Conservation (phyloP, 2,329 filamentous ascomycete species). For the Elsinoe perseae region DNA sequence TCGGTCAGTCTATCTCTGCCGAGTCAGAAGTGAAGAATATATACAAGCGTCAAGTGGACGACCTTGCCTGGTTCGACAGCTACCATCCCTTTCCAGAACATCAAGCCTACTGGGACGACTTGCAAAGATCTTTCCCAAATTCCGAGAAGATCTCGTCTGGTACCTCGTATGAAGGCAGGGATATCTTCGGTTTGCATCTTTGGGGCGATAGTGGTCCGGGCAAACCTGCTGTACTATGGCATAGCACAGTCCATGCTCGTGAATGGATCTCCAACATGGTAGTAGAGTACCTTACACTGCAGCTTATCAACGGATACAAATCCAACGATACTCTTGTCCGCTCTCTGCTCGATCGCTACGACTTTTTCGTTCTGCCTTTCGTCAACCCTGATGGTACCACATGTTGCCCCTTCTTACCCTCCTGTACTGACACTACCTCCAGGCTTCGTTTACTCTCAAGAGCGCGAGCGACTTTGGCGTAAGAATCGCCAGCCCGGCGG, state of each 20-base stretch:
- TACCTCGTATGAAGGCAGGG: slow-evolving; percentile 40
- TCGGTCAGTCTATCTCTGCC: slow-evolving; percentile 37
- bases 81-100: slow-evolving; percentile 51
- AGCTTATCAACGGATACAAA: slow-evolving; percentile 43
- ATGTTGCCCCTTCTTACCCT: slow-evolving; percentile 35
- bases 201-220: slow-evolving; percentile 42
- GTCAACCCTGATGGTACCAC: slow-evolving; percentile 43
- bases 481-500: slow-evolving; percentile 46
- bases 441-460: slow-evolving; percentile 54
- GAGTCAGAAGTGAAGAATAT: slow-evolving; percentile 26
- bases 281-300: slow-evolving; percentile 47
- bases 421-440: background rate
- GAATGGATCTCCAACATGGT: slow-evolving; percentile 50
- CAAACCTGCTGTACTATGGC: slow-evolving; percentile 49
- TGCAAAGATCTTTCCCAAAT: slow-evolving; percentile 42
- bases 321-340: slow-evolving; percentile 32
- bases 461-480: slow-evolving; percentile 52
- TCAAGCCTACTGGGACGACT: slow-evolving; percentile 40
- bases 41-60: slow-evolving; percentile 19
- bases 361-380: slow-evolving; percentile 58
- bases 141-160: slow-evolving; percentile 46
- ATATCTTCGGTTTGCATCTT: slow-evolving; percentile 45
- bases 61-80: slow-evolving; percentile 44
- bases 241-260: slow-evolving; percentile 52
- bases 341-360: slow-evolving; percentile 51